Base-by-base conservation (phyloP, 495 filamentous ascomycete species). In the Parathielavia appendiculata region DNA sequence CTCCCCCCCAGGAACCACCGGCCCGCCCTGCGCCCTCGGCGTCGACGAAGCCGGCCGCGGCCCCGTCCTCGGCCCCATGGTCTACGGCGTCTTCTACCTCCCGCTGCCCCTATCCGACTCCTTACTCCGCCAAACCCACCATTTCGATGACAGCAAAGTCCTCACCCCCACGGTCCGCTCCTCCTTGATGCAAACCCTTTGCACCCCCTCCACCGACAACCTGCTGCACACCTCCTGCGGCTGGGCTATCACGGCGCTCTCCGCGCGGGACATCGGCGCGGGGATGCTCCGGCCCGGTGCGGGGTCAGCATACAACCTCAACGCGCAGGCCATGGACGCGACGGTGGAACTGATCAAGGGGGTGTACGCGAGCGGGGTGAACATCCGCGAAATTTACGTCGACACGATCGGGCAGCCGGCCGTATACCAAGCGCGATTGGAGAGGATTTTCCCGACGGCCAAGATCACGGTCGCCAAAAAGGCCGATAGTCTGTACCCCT, bases 291-390 rank as follows among this genome's bases (percentile, higher is more conserved):
- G 80, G 30, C 78, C 90, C 13, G 62, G 56, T 38, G n/a, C 71
- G 0, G 81, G 78, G 5, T 75, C 78, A 0, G 48, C 60, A 1
- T 96, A 96, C 73, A 98, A 98, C 68, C 79, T 98, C 54, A 98
- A 98, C 73, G 91, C 91, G n/a, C 93, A 97, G 71, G 93, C 93
- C 1, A 87, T 95, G 81, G 92, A 98, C 73, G 91, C 93, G 0
- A 98, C 93, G 1, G 81, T 95, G n/a, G 82, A 81, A 19, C 75
- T 98, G 56, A 92, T 98, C 52, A 72, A 83, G 17, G 84, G 83
- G 5, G 87, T 96, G 0, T 79, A 92, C 48, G 85, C 81, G 0
- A 73, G 71, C 10, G 88, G 88, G 13, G 86, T 97, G 39, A 87
- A 92, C 71, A 77, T 98, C 0, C 78, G 73, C 35, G 90, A 97